These are phyloP conservation scores for Epichloe hybrida DNA, from an alignment of 2,329 filamentous ascomycete species.

Conservation along the genomic window DNA sequence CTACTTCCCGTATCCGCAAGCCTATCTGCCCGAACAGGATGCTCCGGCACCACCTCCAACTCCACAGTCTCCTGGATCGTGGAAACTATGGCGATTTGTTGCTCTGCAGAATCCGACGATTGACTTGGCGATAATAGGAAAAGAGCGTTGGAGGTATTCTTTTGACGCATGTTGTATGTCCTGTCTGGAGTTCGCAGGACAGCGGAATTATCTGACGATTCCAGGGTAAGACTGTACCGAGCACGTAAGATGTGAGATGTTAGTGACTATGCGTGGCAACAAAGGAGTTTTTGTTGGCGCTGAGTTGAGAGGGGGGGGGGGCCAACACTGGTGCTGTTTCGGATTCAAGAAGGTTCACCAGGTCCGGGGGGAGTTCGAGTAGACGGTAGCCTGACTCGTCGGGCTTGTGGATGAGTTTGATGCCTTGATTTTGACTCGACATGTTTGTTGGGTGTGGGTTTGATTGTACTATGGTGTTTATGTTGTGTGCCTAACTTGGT, in stretches of 20 bases:
- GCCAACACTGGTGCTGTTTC: slow-evolving; percentile 39
- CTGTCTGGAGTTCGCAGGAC: slow-evolving; percentile 37
- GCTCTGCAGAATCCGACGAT: slow-evolving; percentile 11
- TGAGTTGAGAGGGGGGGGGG: slow-evolving; percentile 12
- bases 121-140: slow-evolving; percentile 33
- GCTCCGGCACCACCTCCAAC: slow-evolving; percentile 31
- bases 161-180: slow-evolving; percentile 47
- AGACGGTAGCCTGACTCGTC: slow-evolving; percentile 42
- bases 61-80: slow-evolving; percentile 51
- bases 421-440: slow-evolving; percentile 35
- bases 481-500: neutral
- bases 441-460: slow-evolving; percentile 17
- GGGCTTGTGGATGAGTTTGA: slow-evolving; percentile 36
- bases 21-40: slow-evolving; percentile 16
- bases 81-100: slow-evolving; percentile 34
- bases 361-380: slow-evolving; percentile 47
- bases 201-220: slow-evolving; percentile 34
- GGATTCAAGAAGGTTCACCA: slow-evolving; percentile 41
- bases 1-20: slow-evolving; percentile 19
- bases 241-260: neutral
- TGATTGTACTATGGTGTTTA: neutral
- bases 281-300: neutral
- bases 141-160: slow-evolving; percentile 55
- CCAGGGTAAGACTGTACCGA: slow-evolving; percentile 29
- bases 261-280: neutral